Conservation (phyloP, 129 eudicot genomes). For the Ambrosia trifida region DNA sequence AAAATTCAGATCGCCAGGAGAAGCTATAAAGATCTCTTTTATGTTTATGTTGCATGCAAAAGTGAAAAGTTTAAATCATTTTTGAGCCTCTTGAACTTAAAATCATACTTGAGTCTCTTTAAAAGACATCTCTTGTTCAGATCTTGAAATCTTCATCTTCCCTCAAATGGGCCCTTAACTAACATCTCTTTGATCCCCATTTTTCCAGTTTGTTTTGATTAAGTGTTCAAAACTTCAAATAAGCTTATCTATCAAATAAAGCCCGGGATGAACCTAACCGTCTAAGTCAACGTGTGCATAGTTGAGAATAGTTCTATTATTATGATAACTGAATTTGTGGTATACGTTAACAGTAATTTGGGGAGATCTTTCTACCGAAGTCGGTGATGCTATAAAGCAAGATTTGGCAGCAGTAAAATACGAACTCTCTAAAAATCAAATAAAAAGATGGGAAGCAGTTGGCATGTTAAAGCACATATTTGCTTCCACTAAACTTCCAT, state of each 20-base stretch:
- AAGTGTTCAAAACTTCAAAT: no score
- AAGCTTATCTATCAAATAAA: background rate
- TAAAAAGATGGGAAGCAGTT: conserved; percentile 81
- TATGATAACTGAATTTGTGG: conserved; percentile 11
- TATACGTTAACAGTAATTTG: conserved; percentile 62
- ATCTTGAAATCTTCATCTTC: background rate
- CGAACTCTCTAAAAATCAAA: conserved; percentile 55
- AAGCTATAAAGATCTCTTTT: background rate
- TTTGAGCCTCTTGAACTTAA: background rate
- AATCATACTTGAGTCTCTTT: background rate
- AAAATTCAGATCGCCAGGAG: background rate
- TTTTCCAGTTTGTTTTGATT: background rate
- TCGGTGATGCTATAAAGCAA: conserved; percentile 46
- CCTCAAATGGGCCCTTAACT: background rate
- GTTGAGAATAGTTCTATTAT: background rate
- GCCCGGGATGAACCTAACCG: background rate
- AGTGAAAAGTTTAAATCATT: background rate
- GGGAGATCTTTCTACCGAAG: conserved; percentile 60
- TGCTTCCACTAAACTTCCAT: conserved; percentile 55
- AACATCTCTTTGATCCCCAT: conserved; percentile 2
- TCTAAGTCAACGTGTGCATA: no score
- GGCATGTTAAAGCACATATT: conserved; percentile 72
- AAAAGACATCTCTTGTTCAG: background rate
- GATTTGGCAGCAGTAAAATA: conserved; percentile 52
- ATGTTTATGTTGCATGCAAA: background rate